phyloP scores from a whole-genome alignment of 768 basidiomycete genomes.

The Suillus subalutaceus region DNA sequence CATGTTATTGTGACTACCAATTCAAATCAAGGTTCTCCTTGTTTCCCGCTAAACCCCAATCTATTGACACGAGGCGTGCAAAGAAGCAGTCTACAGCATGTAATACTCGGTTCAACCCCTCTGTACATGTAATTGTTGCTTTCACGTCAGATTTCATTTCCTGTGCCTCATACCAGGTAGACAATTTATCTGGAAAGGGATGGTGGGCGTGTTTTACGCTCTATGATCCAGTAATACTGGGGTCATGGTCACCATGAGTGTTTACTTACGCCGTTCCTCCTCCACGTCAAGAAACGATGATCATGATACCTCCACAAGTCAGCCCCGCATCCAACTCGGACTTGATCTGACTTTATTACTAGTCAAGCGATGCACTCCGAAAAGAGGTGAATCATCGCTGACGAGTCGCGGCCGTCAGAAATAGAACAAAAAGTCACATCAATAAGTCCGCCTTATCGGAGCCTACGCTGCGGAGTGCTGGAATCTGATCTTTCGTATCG shows the following conservation, averaged over 20 bases:
- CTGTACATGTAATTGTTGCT: neutral
- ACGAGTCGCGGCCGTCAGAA: neutral
- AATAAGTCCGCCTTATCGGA: neutral
- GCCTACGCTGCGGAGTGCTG: neutral
- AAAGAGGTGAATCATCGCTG: neutral
- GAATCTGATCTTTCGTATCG: neutral
- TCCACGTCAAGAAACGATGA: too few species aligned
- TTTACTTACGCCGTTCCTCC: neutral
- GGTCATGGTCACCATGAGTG: neutral
- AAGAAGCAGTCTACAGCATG: conserved; percentile 1
- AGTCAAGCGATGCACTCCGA: neutral
- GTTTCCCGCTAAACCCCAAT: neutral
- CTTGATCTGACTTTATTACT: neutral
- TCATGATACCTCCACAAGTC: neutral
- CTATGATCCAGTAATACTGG: neutral
- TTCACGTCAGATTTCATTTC: neutral
- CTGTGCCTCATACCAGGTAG: neutral
- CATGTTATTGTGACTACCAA: neutral
- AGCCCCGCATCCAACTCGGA: neutral
- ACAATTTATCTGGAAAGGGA: neutral
- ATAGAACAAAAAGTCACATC: neutral
- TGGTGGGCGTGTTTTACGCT: neutral
- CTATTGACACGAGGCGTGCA: neutral
- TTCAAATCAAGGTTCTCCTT: too few species aligned
- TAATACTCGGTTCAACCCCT: neutral